Evolutionary conservation across 768 basidiomycete genomes (phyloP), one percentile per base, ranked within the genome.

Genomic region (Hebeloma cylindrosporum): DNA sequence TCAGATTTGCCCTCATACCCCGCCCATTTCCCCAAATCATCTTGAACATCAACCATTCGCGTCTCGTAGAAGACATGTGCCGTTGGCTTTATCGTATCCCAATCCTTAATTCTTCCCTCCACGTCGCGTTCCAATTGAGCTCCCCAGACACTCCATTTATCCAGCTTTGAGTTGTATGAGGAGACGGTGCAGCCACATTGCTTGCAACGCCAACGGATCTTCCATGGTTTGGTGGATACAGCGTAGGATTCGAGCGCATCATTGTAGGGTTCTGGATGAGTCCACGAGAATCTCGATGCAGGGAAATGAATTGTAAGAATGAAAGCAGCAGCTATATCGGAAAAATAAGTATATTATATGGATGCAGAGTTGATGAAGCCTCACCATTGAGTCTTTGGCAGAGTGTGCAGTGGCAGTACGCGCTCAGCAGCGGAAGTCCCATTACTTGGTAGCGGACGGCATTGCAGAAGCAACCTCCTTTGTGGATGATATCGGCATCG

Each of bases 381-480:
- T 37, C 29, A 52, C 82, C 79, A 51, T 65, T 77, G 39, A 84
- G 58, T 29, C 75, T 67, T 60, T 86, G 85, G 54, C 85, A 88
- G n/a, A 74, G 60, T 3, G 79, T 80, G 56, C 85, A 88, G 55
- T 87, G 85, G 50, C 82, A 86, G 54, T 79, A 85, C 4, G 79
- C 82, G 50, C 76, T 77, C 25, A 79, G 63, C 3, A 77, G 51
- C 0, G 83, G 81, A 25, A 57, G 60, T 1, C 77, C 77, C 8
- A 59, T 60, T 2, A 81, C 67, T 35, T 66, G 48, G 49, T 79
- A 85, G 0, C 75, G 60, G 3, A 77, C 64, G 3, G 65, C 51
- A n/a, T 75, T 69, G 48, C 85, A 86, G 54, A 77, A 82, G 60
- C 84, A 87, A 27, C 70, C 62, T 32, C 83, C 84, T 48, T 62